phyloP scores from a whole-genome alignment of 352 stramenopile genomes.

The Heterotrichella gracilis region DNA sequence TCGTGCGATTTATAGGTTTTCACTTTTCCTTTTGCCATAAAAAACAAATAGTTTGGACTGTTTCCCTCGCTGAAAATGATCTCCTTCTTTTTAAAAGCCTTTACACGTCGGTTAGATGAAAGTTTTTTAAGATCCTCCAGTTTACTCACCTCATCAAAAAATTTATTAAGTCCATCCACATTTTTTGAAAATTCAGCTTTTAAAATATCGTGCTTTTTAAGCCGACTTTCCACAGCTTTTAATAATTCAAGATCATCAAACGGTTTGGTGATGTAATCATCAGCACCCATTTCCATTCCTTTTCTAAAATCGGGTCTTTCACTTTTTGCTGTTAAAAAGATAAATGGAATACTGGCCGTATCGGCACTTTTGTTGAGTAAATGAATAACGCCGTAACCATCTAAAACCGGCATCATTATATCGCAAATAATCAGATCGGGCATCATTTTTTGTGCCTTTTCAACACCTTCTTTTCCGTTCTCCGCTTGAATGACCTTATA shows the following conservation, averaged over 20 bases:
- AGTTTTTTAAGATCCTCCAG: background rate
- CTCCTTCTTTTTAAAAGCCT: background rate
- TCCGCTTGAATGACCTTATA: background rate
- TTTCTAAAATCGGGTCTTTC: background rate
- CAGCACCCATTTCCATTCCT: background rate
- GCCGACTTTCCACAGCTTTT: background rate
- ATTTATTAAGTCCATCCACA: background rate
- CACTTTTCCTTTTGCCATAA: background rate
- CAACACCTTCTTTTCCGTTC: background rate
- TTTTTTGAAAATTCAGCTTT: background rate
- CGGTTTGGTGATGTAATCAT: background rate
- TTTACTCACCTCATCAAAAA: background rate
- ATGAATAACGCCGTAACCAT: background rate
- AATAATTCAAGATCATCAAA: background rate
- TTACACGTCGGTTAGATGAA: background rate
- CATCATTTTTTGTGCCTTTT: background rate
- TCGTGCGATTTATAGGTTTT: background rate
- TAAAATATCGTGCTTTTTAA: background rate
- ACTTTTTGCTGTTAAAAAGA: background rate
- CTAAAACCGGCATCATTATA: background rate
- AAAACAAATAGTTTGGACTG: background rate
- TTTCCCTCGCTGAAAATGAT: constrained; percentile 8
- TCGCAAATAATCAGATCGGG: background rate
- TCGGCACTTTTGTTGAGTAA: background rate
- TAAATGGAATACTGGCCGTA: background rate